Conservation (phyloP, 2,329 filamentous ascomycete species). For the Hawksworthiomyces lignivorus region DNA sequence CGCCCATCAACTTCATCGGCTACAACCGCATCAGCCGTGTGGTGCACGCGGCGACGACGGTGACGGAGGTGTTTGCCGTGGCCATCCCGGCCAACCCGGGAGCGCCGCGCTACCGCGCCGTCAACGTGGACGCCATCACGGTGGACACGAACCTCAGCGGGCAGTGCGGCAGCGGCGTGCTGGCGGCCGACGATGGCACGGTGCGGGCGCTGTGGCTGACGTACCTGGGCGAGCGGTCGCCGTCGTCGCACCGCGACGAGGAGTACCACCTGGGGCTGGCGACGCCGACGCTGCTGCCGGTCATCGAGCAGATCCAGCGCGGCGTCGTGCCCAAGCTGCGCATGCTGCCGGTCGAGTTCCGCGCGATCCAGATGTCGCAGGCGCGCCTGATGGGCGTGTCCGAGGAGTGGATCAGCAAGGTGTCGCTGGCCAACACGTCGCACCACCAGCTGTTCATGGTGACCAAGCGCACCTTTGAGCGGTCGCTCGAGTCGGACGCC, state of each 20-base stretch:
- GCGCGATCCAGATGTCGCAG: conserved; percentile 94
- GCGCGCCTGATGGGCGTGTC: conserved; percentile 95
- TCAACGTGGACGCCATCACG: conserved; percentile 94
- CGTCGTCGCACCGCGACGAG: conserved; percentile 75
- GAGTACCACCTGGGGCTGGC: conserved; percentile 94
- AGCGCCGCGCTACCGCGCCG: conserved; percentile 85
- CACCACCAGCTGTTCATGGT: conserved; percentile 99
- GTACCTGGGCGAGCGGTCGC: conserved; percentile 83
- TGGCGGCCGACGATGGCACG: conserved; percentile 81
- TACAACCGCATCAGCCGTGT: conserved; percentile 94
- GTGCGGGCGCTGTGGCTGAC: conserved; percentile 96
- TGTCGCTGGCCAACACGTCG: conserved; percentile 79
- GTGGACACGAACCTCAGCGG: conserved; percentile 88
- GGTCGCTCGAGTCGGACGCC: conserved; percentile 23
- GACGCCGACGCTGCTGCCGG: conserved; percentile 78
- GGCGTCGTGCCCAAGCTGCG: conserved; percentile 74
- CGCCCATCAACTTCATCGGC: conserved; percentile 93
- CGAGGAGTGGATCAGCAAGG: conserved; percentile 90
- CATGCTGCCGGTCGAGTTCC: conserved; percentile 89
- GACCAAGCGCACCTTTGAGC: conserved; percentile 66
- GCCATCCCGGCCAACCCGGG: conserved; percentile 90
- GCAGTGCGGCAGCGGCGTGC: conserved; percentile 88
- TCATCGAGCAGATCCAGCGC: conserved; percentile 78
- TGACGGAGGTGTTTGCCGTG: conserved; percentile 95
- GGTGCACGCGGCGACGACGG: conserved; percentile 85